Conservation (phyloP, 202 grass and related monocot species). For the Saccharum hybrid region DNA sequence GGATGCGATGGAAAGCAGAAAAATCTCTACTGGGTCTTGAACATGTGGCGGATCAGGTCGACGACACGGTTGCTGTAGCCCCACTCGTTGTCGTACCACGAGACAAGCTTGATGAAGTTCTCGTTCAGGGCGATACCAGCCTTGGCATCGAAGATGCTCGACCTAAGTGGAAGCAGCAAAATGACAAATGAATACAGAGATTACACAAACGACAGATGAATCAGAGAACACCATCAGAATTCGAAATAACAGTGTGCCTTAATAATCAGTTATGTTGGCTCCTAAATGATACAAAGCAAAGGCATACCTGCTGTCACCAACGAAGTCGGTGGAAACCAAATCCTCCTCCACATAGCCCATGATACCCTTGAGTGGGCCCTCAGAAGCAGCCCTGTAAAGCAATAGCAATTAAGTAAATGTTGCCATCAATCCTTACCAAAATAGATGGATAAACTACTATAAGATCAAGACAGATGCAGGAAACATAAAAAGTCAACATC, state of each 20-base stretch:
- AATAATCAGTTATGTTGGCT: too few species aligned
- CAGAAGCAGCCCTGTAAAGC: conserved; percentile 63
- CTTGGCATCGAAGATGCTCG: conserved; percentile 91
- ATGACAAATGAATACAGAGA: not conserved
- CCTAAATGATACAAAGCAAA: not conserved
- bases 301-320: conserved; percentile 81
- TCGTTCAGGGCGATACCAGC: conserved; percentile 88
- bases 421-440: not conserved
- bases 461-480: too few species aligned
- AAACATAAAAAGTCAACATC: too few species aligned
- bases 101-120: conserved; percentile 71
- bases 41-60: conserved; percentile 84
- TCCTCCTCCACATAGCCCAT: conserved; percentile 87
- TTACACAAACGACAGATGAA: not conserved
- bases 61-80: conserved; percentile 88
- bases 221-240: not conserved
- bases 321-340: conserved; percentile 72
- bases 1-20: not conserved
- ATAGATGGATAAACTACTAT: not conserved
- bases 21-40: conserved; percentile 49
- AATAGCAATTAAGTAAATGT: not conserved
- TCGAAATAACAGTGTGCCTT: not conserved
- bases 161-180: conserved; percentile 43
- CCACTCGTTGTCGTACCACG: conserved; percentile 96
- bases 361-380: conserved; percentile 80